phyloP scores from a whole-genome alignment of 805 yeast species.

The Sporopachydermia lactativora region DNA sequence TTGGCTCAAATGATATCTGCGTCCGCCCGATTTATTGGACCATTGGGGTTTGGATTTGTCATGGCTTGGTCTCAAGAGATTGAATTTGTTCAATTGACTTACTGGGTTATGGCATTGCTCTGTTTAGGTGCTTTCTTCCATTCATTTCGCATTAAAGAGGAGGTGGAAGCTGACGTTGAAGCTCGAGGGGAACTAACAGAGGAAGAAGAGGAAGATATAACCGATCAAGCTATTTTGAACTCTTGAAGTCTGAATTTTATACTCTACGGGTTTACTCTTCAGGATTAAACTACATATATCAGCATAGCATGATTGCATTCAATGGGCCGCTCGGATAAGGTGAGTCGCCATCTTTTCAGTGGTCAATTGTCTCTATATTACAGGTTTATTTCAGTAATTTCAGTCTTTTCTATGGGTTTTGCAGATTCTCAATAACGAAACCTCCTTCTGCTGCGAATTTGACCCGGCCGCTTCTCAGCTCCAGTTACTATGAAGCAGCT shows the following conservation, averaged over 20 bases:
- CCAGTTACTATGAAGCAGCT: too few species aligned
- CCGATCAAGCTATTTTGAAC: constrained; percentile 11
- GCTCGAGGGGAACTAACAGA: not conserved
- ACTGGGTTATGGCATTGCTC: constrained; percentile 12
- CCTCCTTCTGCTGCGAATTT: too few species aligned
- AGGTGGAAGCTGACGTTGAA: constrained; percentile 9
- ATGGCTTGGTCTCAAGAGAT: constrained; percentile 22
- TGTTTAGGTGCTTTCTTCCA: constrained; percentile 7
- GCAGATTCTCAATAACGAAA: too few species aligned
- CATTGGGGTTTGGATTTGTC: constrained; percentile 38
- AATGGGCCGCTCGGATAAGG: not conserved
- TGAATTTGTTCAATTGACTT: constrained; percentile 12
- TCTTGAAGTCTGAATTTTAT: constrained; percentile 4
- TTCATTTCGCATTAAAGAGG: constrained; percentile 15
- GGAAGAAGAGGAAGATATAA: constrained; percentile 7
- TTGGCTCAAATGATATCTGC: constrained; percentile 38
- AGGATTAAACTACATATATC: constrained; percentile 4
- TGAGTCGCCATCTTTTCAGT: constrained; percentile 2
- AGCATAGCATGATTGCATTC: not conserved
- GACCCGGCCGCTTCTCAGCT: too few species aligned
- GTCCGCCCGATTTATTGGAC: constrained; percentile 42
- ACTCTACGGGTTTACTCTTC: not conserved
- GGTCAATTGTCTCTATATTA: too few species aligned
- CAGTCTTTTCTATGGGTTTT: too few species aligned
- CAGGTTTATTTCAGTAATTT: too few species aligned